Evolutionary conservation across 1,284 basidiomycete species (phyloP), one percentile per base, ranked within the genome.

Genomic region (Fomitopsis palustris): DNA sequence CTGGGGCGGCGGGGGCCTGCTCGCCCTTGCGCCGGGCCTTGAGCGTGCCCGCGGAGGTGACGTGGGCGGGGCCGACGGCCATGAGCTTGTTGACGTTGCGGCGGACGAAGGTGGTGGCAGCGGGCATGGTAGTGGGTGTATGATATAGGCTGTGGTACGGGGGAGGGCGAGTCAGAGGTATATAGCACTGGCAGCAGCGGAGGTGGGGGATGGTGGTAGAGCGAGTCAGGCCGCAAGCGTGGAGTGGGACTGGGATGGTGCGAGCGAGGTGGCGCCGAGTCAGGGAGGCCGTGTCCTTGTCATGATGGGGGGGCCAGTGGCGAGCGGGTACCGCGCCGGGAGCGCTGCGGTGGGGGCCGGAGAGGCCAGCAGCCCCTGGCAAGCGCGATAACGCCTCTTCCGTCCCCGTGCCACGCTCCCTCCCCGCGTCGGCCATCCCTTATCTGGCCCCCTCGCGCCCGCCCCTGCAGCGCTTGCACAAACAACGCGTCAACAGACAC

Each of bases 81-180:
- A 25, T 37, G 49, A 37, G 31, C 49, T 47, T 47, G 27, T 25
- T 47, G 58, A 43, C 41, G 35, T 43, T 54, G 27, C n/a, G 25
- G 54, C 17, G 33, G 53, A 38, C 16, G 43, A 42, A 41, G 38
- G 45, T 31, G 21, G 27, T 33, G 54, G 58, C 47, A 53, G 56
- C 55, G 35, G 63, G 59, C 63, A 64, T 64, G 16, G 51, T 61
- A 16, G 16, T 10, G 45, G 16, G 45, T 21, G 21, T 27, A 25
- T 27, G 41, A 37, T 53, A 54, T 31, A 12, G 38, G 52, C 23
- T 31, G n/a, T 16, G 23, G n/a, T 54, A 41, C 17, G 54, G 4
- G 23, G 19, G 41, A 17, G 59, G n/a, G 31, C 9, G 21, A 45
- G 19, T 8, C 16, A 21, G 54, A 53, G 31, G 25, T 31, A 19